A percentile compares a stretch with the other conserved stretches of the same genome.
Conservation (phyloP, 1,284 basidiomycete genomes). For the Ustilago esculenta region DNA sequence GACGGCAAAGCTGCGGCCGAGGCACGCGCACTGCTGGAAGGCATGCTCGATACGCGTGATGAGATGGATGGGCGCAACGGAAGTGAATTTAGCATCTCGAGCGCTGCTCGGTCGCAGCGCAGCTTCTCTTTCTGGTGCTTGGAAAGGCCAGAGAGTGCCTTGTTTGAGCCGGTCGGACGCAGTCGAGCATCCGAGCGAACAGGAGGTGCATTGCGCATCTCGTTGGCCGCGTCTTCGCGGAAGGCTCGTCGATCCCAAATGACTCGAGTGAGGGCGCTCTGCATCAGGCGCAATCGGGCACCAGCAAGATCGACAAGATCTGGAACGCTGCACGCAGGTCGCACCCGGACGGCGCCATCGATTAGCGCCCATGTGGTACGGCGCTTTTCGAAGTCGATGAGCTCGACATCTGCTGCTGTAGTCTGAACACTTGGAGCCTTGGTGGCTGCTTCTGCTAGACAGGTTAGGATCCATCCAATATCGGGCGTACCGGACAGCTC, state of each 20-base stretch:
- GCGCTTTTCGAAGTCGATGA: constrained; percentile 62
- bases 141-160: constrained; percentile 45
- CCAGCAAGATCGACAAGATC: constrained; percentile 53
- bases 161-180: constrained; percentile 30
- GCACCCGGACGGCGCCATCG: constrained; percentile 45
- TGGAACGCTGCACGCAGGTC: constrained; percentile 36
- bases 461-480: constrained; percentile 62
- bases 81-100: constrained; percentile 32
- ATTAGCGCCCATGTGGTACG: constrained; percentile 57
- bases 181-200: constrained; percentile 23
- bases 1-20: constrained; percentile 10
- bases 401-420: constrained; percentile 31
- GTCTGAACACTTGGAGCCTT: constrained; percentile 29
- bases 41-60: constrained; percentile 46
- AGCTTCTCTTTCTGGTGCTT: constrained; percentile 58
- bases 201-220: constrained; percentile 46
- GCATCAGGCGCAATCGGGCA: constrained; percentile 51
- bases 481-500: constrained; percentile 52
- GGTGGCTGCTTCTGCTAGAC: constrained; percentile 54
- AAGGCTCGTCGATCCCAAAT: constrained; percentile 58
- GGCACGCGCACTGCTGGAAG: constrained; percentile 10
- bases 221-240: constrained; percentile 59
- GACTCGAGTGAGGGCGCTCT: constrained; percentile 48
- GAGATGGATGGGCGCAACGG: constrained; percentile 32
- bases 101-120: constrained; percentile 49